A percentile compares a stretch with the other conserved stretches of the same genome.
Evolutionary conservation across 2,329 filamentous ascomycete species (phyloP).

Genomic region (Hansfordia pulvinata): DNA sequence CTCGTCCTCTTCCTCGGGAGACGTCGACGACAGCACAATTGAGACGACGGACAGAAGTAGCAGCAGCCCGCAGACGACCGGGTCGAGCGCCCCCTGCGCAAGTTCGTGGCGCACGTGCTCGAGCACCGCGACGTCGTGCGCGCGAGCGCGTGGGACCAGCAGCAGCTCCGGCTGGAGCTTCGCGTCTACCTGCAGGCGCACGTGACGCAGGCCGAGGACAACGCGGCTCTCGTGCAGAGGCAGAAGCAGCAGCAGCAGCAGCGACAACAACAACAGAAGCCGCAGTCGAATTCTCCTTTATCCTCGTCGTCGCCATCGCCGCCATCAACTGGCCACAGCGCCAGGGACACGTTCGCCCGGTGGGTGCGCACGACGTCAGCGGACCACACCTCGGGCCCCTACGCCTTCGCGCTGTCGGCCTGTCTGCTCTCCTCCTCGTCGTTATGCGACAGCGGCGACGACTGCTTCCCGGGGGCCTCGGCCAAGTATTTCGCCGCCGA

Average conservation of each 20-base stretch:
- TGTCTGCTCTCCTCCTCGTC: slow-evolving; percentile 6
- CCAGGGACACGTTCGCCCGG: slow-evolving; percentile 6
- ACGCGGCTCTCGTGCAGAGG: no score
- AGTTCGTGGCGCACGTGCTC: slow-evolving; percentile 7
- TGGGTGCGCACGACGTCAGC: slow-evolving; percentile 8
- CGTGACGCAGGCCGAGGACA: slow-evolving; percentile 7
- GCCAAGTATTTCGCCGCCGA: slow-evolving; percentile 7
- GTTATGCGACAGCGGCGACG: no score
- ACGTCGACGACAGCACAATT: no score
- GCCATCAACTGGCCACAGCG: no score
- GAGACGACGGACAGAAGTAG: no score
- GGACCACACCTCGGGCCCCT: slow-evolving; percentile 7
- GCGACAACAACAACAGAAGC: no score
- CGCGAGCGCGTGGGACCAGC: slow-evolving; percentile 5
- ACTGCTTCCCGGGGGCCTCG: slow-evolving; percentile 6
- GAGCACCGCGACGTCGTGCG: slow-evolving; percentile 4
- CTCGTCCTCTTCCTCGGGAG: no score
- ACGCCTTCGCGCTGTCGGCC: slow-evolving; percentile 7
- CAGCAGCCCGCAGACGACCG: neutral
- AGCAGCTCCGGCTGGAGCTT: slow-evolving; percentile 6
- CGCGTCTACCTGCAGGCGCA: slow-evolving; percentile 7
- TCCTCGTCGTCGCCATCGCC: no score
- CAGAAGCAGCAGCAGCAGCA: no score
- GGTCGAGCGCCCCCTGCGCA: slow-evolving; percentile 5
- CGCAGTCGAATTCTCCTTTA: no score